phyloP scores from a whole-genome alignment of 1,284 basidiomycete species.

The Agaricales sp. region DNA sequence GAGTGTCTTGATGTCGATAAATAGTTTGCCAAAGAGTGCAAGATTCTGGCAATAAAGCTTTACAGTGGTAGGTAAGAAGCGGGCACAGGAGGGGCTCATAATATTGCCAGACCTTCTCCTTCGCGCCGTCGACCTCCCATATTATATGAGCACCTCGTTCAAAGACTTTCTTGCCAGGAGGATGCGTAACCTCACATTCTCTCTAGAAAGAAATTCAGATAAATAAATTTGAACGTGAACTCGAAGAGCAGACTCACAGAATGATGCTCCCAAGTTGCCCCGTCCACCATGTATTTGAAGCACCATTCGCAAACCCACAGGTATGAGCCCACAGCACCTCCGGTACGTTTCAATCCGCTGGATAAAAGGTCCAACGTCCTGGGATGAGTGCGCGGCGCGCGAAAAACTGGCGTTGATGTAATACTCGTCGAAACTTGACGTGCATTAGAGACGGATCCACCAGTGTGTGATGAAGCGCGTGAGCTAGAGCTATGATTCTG shows the following conservation, averaged over 20 bases:
- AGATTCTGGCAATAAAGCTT: constrained; percentile 95
- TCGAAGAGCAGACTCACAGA: constrained; percentile 34
- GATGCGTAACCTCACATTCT: constrained; percentile 61
- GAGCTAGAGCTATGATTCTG: constrained; percentile 7
- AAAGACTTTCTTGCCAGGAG: constrained; percentile 88
- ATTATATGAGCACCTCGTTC: constrained; percentile 85
- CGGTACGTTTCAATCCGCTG: constrained; percentile 47
- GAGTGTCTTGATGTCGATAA: constrained; percentile 96
- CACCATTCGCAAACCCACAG: constrained; percentile 88
- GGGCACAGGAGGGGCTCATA: neutral
- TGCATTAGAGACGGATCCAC: neutral
- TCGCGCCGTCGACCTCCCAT: constrained; percentile 91
- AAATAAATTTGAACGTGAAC: constrained; percentile 7
- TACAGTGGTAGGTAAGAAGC: constrained; percentile 6
- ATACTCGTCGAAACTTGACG: neutral
- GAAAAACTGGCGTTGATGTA: constrained; percentile 39
- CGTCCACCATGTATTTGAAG: constrained; percentile 92
- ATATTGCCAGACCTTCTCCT: constrained; percentile 54
- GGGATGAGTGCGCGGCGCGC: constrained; percentile 42
- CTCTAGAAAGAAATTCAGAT: constrained; percentile 34
- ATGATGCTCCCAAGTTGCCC: constrained; percentile 64
- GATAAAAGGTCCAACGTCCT: constrained; percentile 65
- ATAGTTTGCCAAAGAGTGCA: constrained; percentile 95
- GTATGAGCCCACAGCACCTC: constrained; percentile 23
- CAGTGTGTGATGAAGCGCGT: neutral